Evolutionary conservation across 169 alveolate species (phyloP).

Genomic region (Cryptosporidium ryanae): DNA sequence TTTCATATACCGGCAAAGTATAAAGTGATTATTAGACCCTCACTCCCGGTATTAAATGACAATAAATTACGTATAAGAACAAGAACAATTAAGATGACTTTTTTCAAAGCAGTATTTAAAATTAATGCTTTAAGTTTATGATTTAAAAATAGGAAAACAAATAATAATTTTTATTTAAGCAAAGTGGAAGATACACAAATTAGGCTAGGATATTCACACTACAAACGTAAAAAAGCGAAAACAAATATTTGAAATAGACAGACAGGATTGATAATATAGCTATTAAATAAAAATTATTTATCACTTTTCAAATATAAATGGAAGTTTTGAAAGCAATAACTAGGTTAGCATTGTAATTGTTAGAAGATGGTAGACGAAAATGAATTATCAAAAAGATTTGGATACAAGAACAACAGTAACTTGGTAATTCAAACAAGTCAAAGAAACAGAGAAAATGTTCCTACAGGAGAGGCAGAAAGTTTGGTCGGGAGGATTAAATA

Average conservation of each 20-base stretch:
- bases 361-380: slow-evolving; percentile 91
- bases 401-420: slow-evolving; percentile 85
- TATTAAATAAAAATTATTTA: not conserved
- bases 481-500: slow-evolving; percentile 89
- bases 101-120: not conserved
- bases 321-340: not conserved
- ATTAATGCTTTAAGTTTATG: slow-evolving; percentile 1
- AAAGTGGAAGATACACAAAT: too few species aligned
- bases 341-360: not conserved
- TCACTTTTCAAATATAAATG: not conserved
- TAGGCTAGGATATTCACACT: not conserved
- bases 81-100: slow-evolving; percentile 21
- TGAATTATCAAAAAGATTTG: slow-evolving; percentile 92
- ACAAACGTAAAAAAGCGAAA: not conserved
- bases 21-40: slow-evolving; percentile 37
- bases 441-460: slow-evolving; percentile 85
- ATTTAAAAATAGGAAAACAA: slow-evolving; percentile 8
- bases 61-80: too few species aligned
- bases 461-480: slow-evolving; percentile 97
- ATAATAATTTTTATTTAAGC: not conserved
- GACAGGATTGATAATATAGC: not conserved
- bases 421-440: slow-evolving; percentile 80
- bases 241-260: not conserved
- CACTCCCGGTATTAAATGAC: slow-evolving; percentile 36
- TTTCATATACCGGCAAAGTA: slow-evolving; percentile 33